phyloP scores from a whole-genome alignment of 2,329 filamentous ascomycete species.

The Colletotrichum trifolii region DNA sequence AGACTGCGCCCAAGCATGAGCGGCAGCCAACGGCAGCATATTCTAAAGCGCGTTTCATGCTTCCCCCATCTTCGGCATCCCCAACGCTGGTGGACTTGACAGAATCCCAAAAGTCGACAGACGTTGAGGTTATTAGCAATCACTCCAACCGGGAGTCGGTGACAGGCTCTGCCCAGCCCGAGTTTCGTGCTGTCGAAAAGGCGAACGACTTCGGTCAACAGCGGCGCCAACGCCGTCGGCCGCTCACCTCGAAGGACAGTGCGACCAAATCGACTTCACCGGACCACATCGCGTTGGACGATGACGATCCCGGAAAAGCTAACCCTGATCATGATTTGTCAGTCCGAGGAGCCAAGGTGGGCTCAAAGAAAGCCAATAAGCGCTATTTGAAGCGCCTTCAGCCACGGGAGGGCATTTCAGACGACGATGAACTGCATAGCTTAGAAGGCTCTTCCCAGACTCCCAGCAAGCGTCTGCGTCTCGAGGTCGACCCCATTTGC shows the following conservation, averaged over 20 bases:
- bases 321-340: neutral
- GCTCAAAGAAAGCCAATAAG: neutral
- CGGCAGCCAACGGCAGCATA: neutral
- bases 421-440: conserved; percentile 8
- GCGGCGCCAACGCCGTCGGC: neutral
- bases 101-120: conserved; percentile 12
- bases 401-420: conserved; percentile 11
- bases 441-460: neutral
- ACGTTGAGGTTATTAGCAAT: conserved; percentile 22
- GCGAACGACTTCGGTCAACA: neutral
- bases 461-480: neutral
- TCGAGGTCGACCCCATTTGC: neutral
- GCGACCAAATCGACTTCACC: neutral
- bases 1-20: conserved; percentile 3
- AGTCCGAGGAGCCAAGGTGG: neutral
- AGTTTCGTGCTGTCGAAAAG: neutral
- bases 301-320: conserved; percentile 1
- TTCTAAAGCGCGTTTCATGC: neutral
- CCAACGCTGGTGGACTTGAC: conserved; percentile 21
- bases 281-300: neutral
- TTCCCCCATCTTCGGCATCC: neutral
- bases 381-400: neutral
- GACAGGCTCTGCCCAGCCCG: neutral
- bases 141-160: conserved; percentile 8
- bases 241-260: neutral